Evolutionary conservation across 441 rosid species (phyloP).

Genomic region (Codiaeum variegatum): DNA sequence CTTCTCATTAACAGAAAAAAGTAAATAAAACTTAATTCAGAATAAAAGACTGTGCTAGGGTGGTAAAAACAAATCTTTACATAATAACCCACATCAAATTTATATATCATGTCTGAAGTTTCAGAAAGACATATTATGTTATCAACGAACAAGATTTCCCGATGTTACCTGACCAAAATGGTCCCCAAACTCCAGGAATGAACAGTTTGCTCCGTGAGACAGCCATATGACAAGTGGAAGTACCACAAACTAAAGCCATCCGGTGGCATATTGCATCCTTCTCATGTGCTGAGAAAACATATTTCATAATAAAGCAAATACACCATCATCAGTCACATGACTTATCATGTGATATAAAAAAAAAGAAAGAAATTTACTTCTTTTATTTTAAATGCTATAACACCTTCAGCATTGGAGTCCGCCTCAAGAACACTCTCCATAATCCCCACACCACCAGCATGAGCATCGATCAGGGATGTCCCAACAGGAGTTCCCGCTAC

Average conservation of each 20-base stretch:
- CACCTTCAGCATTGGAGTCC: constrained; percentile 53
- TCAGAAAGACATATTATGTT: constrained; percentile 2
- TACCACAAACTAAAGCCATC: constrained; percentile 89
- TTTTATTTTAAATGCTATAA: constrained; percentile 16
- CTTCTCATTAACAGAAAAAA: neutral
- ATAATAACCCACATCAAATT: constrained; percentile 3
- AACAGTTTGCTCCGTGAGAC: constrained; percentile 73
- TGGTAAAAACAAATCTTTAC: neutral
- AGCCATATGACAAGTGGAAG: constrained; percentile 98
- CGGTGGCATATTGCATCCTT: constrained; percentile 68
- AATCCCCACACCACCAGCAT: constrained; percentile 97
- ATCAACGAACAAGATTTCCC: neutral
- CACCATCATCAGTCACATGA: neutral
- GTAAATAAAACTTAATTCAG: neutral
- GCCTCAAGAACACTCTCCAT: constrained; percentile 68
- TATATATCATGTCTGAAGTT: neutral
- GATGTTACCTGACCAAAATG: constrained; percentile 89
- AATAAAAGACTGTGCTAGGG: neutral
- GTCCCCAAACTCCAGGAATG: constrained; percentile 99
- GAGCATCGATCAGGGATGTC: constrained; percentile 91
- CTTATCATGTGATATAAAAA: neutral
- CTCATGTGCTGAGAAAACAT: constrained; percentile 43
- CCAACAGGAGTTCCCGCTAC: constrained; percentile 80
- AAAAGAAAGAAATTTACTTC: neutral
- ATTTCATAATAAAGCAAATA: constrained; percentile 3